A percentile compares a stretch with the other conserved stretches of the same genome.
phyloP scores from a whole-genome alignment of 108 stramenopile genomes.

The Skeletonema tropicum region DNA sequence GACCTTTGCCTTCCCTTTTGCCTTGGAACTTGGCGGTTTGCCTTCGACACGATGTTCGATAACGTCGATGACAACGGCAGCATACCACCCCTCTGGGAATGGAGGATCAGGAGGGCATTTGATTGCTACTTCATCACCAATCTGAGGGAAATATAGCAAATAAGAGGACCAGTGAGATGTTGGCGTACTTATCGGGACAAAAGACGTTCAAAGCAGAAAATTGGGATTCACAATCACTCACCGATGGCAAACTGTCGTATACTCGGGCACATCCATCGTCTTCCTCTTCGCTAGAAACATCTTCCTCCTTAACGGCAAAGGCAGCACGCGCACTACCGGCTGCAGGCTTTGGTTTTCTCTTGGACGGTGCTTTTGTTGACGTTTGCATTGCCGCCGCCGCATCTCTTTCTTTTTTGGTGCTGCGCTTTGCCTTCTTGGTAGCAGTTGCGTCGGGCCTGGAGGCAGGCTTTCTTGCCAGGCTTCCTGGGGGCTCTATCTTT shows the following conservation, averaged over 20 bases:
- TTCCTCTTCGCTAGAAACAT: constrained; percentile 17
- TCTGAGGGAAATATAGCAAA: background rate
- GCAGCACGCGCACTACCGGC: constrained; percentile 9
- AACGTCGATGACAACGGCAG: constrained; percentile 36
- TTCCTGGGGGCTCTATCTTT: background rate
- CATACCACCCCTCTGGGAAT: constrained; percentile 47
- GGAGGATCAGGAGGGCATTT: constrained; percentile 43
- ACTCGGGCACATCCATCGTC: constrained; percentile 6
- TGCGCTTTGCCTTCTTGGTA: constrained; percentile 14
- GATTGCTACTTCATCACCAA: constrained; percentile 48
- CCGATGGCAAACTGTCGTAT: constrained; percentile 14
- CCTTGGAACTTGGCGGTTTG: constrained; percentile 12
- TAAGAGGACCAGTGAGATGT: background rate
- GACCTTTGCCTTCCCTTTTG: constrained; percentile 6
- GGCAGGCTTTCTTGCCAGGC: constrained; percentile 15
- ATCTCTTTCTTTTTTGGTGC: constrained; percentile 6
- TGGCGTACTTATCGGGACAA: background rate
- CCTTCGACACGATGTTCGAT: constrained; percentile 27
- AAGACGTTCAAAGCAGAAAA: background rate
- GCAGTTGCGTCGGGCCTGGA: constrained; percentile 25
- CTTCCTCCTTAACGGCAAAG: constrained; percentile 11
- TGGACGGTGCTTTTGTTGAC: constrained; percentile 12
- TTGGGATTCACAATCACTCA: background rate
- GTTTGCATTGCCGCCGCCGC: constrained; percentile 14
- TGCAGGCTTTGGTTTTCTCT: constrained; percentile 20